Evolutionary conservation across 768 basidiomycete species (phyloP), one percentile per base, ranked within the genome.

Genomic region (Boletus sp.): DNA sequence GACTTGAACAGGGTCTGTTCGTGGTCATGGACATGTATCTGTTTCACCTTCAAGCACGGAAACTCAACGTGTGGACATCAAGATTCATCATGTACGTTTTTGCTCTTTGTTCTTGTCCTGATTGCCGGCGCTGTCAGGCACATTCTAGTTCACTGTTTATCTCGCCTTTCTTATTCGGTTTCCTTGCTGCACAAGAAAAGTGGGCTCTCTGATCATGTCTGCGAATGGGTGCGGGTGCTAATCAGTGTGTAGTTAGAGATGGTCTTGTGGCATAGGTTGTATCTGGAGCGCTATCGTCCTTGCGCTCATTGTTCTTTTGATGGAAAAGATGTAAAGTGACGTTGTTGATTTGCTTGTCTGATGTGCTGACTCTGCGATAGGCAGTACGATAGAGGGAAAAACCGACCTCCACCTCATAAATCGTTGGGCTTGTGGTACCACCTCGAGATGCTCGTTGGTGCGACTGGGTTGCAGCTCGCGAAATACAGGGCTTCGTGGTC

Each of bases 211-310:
- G 7, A 28, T 37, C 14, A 1, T 28, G 10, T 41, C 9, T 42
- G 30, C 3, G 33, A 29, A 30, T 4, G 18, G 18, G 30, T 4
- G 10, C n/a, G n/a, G 7, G 41, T 35, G 18, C 36, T 67, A 14
- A 65, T 47, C 1, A 12, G 1, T 24, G 6, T 33, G 7, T 45
- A 79, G 75, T 52, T 82, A 76, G 76, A 65, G 78, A 32, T 81
- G 80, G 80, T 70, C 78, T 17, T 83, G 83, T 56, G 80, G 78
- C n/a, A 76, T 80, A 57, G 83, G 75, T 0, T 77, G 75, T n/a
- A 77, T 81, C 10, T 83, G 81, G 61, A 67, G 71, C 32, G 75
- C 67, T 4, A 52, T 80, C n/a, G 77, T 83, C 24, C 67, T 83
- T 15, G 33, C 64, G 1, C 61, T 83, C 18, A 79, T 83, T 44